Evolutionary conservation across 202 grass and related monocot species (phyloP).

Genomic region (Elaeis oleifera): DNA sequence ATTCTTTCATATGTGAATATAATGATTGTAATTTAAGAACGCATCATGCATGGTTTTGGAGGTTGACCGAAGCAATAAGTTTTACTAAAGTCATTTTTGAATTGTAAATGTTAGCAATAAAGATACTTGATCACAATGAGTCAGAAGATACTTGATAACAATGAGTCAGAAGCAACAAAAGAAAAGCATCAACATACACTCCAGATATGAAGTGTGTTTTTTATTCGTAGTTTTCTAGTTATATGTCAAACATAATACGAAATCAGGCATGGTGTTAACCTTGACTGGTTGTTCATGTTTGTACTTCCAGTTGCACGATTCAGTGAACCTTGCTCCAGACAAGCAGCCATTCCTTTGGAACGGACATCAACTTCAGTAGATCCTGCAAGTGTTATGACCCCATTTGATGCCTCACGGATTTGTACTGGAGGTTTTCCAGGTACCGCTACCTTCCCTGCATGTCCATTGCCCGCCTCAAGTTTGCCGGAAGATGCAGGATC

Average conservation of each 20-base stretch:
- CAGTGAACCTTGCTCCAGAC: constrained; percentile 78
- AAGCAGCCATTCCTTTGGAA: constrained; percentile 83
- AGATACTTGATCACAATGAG: too few relatives aligned
- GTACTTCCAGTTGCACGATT: constrained; percentile 92
- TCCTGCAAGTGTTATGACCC: constrained; percentile 86
- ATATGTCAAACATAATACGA: constrained; percentile 2
- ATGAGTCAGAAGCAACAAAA: too few relatives aligned
- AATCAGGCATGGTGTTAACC: constrained; percentile 34
- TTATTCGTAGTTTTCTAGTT: too few relatives aligned
- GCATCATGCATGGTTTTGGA: too few relatives aligned
- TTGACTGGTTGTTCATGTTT: constrained; percentile 99
- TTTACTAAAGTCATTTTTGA: too few relatives aligned
- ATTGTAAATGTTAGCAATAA: too few relatives aligned
- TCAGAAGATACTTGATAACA: too few relatives aligned
- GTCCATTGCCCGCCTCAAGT: constrained; percentile 64
- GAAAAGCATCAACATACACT: too few relatives aligned
- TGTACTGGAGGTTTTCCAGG: constrained; percentile 90
- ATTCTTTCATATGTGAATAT: too few relatives aligned
- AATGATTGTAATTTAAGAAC: too few relatives aligned
- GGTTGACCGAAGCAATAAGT: too few relatives aligned
- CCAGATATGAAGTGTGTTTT: too few relatives aligned
- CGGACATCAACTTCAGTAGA: constrained; percentile 79
- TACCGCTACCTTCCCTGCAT: constrained; percentile 44
- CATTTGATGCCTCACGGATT: constrained; percentile 96
- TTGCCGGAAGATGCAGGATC: constrained; percentile 47